phyloP scores from a whole-genome alignment of 2,329 filamentous ascomycete genomes.

The Colletotrichum cuscutae region DNA sequence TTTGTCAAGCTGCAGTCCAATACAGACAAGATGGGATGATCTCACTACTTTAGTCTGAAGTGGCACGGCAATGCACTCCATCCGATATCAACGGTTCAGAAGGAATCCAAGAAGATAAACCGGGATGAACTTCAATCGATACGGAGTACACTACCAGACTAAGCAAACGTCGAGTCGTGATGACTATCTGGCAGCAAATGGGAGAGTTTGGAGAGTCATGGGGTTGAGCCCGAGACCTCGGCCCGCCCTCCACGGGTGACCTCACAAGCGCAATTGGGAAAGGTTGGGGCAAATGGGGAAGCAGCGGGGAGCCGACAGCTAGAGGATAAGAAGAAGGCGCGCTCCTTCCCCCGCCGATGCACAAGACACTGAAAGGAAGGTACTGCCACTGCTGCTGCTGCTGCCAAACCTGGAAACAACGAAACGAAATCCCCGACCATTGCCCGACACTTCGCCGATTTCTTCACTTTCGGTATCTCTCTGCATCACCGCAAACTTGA shows the following conservation, averaged over 20 bases:
- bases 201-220: conserved; percentile 16
- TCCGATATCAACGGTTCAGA: neutral
- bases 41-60: neutral
- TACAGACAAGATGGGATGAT: conserved; percentile 10
- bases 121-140: neutral
- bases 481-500: no score
- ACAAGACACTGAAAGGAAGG: neutral
- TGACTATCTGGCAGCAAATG: neutral
- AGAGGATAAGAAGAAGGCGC: conserved; percentile 28
- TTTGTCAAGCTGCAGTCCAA: neutral
- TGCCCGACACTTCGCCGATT: conserved; percentile 23
- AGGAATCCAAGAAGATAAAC: neutral
- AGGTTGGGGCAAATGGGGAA: neutral
- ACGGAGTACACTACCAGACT: neutral
- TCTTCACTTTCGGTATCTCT: conserved; percentile 5
- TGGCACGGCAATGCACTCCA: neutral
- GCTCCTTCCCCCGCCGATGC: conserved; percentile 6
- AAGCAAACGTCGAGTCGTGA: conserved; percentile 10
- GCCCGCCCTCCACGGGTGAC: conserved; percentile 22
- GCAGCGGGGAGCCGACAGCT: conserved; percentile 9
- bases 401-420: neutral
- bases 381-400: neutral
- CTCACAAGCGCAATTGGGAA: conserved; percentile 10
- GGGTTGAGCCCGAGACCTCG: conserved; percentile 18
- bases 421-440: conserved; percentile 14